Evolutionary conservation across 2,329 filamentous ascomycete species (phyloP).

Genomic region (Monilinia fructigena): DNA sequence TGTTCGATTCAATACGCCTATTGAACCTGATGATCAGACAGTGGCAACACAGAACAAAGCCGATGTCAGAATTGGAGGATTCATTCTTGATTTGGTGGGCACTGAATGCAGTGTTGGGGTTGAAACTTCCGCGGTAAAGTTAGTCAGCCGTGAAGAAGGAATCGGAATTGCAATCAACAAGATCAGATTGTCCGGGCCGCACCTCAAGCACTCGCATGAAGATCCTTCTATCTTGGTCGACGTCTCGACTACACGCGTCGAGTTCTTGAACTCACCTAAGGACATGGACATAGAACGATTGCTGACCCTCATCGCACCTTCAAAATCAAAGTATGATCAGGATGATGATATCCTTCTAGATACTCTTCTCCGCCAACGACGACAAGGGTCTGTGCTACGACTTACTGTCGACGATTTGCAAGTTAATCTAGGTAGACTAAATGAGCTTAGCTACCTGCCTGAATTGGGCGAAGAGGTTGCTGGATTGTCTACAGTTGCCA

Average conservation of each 20-base stretch:
- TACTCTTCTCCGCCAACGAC: conserved; percentile 79
- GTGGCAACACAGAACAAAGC: conserved; percentile 54
- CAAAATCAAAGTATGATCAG: conserved; percentile 80
- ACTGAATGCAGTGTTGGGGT: conserved; percentile 72
- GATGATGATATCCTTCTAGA: conserved; percentile 95
- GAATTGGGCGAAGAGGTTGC: conserved; percentile 75
- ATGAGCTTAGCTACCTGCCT: conserved; percentile 66
- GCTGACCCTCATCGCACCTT: conserved; percentile 83
- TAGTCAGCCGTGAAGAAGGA: conserved; percentile 71
- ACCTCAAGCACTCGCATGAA: conserved; percentile 51
- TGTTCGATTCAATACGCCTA: conserved; percentile 58
- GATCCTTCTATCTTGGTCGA: conserved; percentile 62
- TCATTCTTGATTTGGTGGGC: conserved; percentile 74
- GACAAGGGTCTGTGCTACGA: conserved; percentile 80
- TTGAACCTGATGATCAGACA: conserved; percentile 36
- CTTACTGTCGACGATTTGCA: conserved; percentile 64
- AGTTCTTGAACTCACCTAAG: conserved; percentile 71
- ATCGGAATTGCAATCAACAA: conserved; percentile 73
- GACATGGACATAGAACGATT: conserved; percentile 79
- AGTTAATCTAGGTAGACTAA: conserved; percentile 59
- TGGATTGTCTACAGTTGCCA: conserved; percentile 81
- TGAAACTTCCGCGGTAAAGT: conserved; percentile 77
- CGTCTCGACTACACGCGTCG: conserved; percentile 64
- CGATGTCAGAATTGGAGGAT: conserved; percentile 73
- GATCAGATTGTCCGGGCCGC: conserved; percentile 72